Evolutionary conservation across 805 yeast genomes (phyloP).

Genomic region (Starmerella davenportii): DNA sequence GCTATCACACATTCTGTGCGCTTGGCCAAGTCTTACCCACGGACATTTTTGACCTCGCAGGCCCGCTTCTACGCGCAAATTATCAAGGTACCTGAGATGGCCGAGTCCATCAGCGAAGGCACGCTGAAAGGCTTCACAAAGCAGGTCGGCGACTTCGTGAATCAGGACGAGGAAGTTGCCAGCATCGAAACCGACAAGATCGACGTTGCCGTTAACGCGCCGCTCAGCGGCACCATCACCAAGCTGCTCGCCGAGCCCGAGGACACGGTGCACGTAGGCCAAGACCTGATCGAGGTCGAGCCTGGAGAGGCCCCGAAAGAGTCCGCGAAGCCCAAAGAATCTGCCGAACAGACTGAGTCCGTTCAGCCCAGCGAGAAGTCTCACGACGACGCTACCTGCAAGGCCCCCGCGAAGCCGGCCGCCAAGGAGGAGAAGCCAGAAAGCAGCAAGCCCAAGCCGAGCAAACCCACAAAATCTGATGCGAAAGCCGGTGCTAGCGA

Average conservation of each 20-base stretch:
- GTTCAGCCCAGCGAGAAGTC: not conserved
- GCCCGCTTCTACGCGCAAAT: constrained; percentile 22
- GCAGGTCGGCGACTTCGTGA: constrained; percentile 74
- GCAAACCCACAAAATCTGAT: not conserved
- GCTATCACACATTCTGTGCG: too few relatives aligned
- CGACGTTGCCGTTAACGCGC: constrained; percentile 92
- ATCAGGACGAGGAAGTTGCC: constrained; percentile 76
- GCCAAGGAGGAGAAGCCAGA: not conserved
- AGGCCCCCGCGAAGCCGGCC: not conserved
- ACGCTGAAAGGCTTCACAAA: constrained; percentile 46
- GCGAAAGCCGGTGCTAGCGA: constrained; percentile 7
- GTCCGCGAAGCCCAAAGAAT: constrained; percentile 20
- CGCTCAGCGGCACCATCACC: constrained; percentile 73
- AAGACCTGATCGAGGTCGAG: constrained; percentile 73
- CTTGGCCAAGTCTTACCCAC: too few relatives aligned
- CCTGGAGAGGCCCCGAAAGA: constrained; percentile 38
- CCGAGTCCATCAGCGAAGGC: constrained; percentile 96
- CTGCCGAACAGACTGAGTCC: constrained; percentile 1
- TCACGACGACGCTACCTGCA: not conserved
- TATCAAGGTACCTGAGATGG: constrained; percentile 95
- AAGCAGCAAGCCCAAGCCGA: not conserved
- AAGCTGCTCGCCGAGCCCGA: constrained; percentile 71
- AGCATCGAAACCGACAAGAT: constrained; percentile 97
- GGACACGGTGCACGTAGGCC: constrained; percentile 91
- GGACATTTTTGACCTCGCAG: too few relatives aligned